Evolutionary conservation across 2,329 filamentous ascomycete genomes (phyloP), one percentile per base, ranked within the genome.

Genomic region (Penicillium italicum): DNA sequence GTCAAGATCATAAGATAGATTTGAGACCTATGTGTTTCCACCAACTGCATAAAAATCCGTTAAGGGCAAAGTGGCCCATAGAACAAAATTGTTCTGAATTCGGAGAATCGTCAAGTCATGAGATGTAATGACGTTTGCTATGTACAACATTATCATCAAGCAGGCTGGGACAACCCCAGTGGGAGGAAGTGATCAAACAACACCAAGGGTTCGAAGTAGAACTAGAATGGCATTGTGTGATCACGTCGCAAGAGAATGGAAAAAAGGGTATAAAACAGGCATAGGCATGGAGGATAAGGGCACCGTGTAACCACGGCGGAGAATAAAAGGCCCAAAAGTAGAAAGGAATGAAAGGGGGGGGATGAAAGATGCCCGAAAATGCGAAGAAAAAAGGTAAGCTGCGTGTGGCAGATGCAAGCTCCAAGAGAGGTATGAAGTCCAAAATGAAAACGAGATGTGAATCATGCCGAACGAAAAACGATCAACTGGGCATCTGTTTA

Each of bases 131-230:
- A 57, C 42, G 57, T 50, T 36, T 56, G 60, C 55, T 64, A 65
- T 64, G 58, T 65, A 64, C 62, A 65, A 53, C 38, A 55, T 55
- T 55, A 47, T 57, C 53, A 62, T 61, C 36, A 51, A 55, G 52
- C 43, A 40, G 53, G 49, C 50, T 40, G 33, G 33, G 24, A 36
- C 26, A 40, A 42, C 26, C 18, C 24, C 3, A n/a, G 9, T n/a
- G 16, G 20, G 42, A 16, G 20, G 16, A 43, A 18, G 45, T 24
- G 14, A 44, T 49, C 50, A 43, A 36, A 28, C 31, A 45, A 10
- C 26, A 40, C 20, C 20, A 20, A 37, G 28, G 12, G 20, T 20
- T 51, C 33, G 16, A 22, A 44, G 36, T 20, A 26, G 40, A 50
- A 50, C 26, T 18, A 45, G 12, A 33, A 34, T 22, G 33, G 20